A percentile compares a stretch with the other conserved stretches of the same genome.
phyloP scores from a whole-genome alignment of 371 early-diverging fungal genomes.

The Vittaforma corneae region DNA sequence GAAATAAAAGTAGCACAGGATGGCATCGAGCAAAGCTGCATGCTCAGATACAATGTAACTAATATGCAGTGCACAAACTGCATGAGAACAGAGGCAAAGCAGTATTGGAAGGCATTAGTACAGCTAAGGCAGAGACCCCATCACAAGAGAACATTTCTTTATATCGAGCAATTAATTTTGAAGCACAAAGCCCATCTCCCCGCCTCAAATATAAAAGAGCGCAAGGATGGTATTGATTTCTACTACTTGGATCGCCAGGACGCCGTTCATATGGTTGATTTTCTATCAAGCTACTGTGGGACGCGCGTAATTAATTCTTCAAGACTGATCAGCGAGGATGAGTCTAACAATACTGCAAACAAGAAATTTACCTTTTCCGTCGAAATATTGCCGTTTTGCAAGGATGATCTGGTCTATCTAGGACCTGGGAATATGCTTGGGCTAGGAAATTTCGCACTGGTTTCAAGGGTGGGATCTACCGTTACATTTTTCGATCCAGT shows the following conservation, averaged over 20 bases:
- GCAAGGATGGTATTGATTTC: constrained; percentile 92
- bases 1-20: constrained; percentile 62
- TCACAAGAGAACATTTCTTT: constrained; percentile 90
- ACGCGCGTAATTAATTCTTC: constrained; percentile 70
- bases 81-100: constrained; percentile 85
- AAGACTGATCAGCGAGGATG: constrained; percentile 87
- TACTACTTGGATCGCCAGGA: constrained; percentile 76
- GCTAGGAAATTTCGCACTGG: constrained; percentile 34
- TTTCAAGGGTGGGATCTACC: constrained; percentile 38
- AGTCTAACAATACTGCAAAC: constrained; percentile 75
- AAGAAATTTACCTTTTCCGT: constrained; percentile 87
- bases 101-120: constrained; percentile 93
- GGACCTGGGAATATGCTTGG: constrained; percentile 28
- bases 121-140: constrained; percentile 85
- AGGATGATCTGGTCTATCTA: constrained; percentile 75
- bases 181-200: constrained; percentile 87
- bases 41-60: constrained; percentile 80
- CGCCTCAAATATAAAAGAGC: constrained; percentile 85
- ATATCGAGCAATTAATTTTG: constrained; percentile 89
- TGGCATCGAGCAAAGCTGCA: constrained; percentile 66
- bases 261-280: constrained; percentile 87
- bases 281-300: constrained; percentile 74
- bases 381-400: constrained; percentile 88
- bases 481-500: constrained; percentile 42
- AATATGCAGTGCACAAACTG: constrained; percentile 92